phyloP scores from a whole-genome alignment of 495 filamentous ascomycete genomes.

The Achaetomiella virescens region DNA sequence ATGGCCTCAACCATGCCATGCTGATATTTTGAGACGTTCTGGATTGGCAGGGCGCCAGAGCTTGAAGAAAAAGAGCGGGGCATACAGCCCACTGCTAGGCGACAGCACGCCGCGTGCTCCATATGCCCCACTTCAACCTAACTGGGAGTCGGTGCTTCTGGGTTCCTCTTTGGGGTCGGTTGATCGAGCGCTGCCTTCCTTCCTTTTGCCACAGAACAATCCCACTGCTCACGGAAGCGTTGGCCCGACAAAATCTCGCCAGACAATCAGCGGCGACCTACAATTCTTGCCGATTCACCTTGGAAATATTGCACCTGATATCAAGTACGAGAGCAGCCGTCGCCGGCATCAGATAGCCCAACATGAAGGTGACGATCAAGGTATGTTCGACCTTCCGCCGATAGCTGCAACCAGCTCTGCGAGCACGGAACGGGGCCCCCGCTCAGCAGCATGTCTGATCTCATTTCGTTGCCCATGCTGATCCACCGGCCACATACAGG shows the following conservation, averaged over 20 bases:
- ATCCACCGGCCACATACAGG: constrained; percentile 45
- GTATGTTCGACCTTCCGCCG: constrained; percentile 26
- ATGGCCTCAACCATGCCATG: too few relatives aligned
- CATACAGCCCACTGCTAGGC: constrained; percentile 12
- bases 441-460: neutral
- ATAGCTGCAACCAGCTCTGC: neutral
- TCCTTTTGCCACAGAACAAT: constrained; percentile 15
- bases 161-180: neutral
- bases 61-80: neutral
- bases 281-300: neutral
- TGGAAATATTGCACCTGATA: neutral
- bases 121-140: neutral
- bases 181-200: neutral
- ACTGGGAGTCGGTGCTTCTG: neutral
- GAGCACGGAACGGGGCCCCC: neutral
- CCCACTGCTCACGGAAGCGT: neutral
- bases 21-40: too few relatives aligned
- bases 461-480: constrained; percentile 21
- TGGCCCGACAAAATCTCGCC: neutral
- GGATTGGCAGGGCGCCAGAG: neutral
- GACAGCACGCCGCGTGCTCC: constrained; percentile 14
- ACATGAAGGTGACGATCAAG: constrained; percentile 49
- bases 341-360: constrained; percentile 34
- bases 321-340: constrained; percentile 14
- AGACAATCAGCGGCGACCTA: neutral